These are phyloP conservation scores for Auricularia heimuer DNA, from an alignment of 768 basidiomycete genomes.

Conservation along the genomic window DNA sequence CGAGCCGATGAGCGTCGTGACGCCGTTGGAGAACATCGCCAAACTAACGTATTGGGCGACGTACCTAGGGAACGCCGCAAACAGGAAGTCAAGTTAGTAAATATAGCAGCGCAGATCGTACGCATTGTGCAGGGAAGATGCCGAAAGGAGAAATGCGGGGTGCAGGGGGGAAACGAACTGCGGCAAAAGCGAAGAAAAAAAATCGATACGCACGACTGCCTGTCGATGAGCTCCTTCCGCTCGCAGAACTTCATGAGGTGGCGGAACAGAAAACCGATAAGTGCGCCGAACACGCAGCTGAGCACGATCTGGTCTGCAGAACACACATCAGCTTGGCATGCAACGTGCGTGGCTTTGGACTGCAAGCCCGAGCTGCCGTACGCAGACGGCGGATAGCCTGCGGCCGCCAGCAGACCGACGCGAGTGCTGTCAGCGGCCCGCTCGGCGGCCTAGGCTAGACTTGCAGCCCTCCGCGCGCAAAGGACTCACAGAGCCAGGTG, in stretches of 20 bases:
- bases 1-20: conserved; percentile 75
- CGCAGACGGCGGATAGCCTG: too few relatives aligned
- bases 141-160: too few relatives aligned
- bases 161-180: neutral
- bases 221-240: conserved; percentile 75
- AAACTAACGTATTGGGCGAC: conserved; percentile 86
- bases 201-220: conserved; percentile 48
- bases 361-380: too few relatives aligned
- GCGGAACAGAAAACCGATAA: conserved; percentile 70
- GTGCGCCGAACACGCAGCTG: conserved; percentile 62
- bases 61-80: conserved; percentile 28
- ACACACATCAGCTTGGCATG: neutral
- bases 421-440: too few relatives aligned
- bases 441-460: too few relatives aligned
- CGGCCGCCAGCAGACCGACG: too few relatives aligned
- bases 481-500: conserved; percentile 71
- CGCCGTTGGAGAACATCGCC: conserved; percentile 75
- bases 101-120: too few relatives aligned
- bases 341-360: too few relatives aligned
- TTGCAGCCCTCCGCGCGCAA: neutral
- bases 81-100: too few relatives aligned
- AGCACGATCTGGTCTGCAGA: conserved; percentile 64
- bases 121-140: too few relatives aligned
- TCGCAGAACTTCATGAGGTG: conserved; percentile 92
- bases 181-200: neutral